Evolutionary conservation across 2,329 filamentous ascomycete species (phyloP), one percentile per base, ranked within the genome.

Genomic region (Ascocoryne sarcoides): DNA sequence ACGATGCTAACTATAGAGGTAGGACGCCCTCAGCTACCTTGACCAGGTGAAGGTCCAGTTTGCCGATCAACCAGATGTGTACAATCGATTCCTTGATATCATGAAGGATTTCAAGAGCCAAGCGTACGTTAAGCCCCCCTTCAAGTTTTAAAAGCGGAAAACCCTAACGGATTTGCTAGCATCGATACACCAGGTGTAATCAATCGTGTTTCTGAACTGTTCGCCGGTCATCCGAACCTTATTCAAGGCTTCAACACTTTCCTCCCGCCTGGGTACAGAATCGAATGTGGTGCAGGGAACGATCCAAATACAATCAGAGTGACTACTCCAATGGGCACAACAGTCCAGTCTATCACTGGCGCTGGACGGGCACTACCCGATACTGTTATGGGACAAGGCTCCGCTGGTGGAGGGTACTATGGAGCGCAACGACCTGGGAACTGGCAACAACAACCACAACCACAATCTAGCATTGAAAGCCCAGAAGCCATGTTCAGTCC

Each of bases 41-140:
- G 92, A 98, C 59, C 92, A 96, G 63, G 92, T 98, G 49, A 98
- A 98, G 64, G 89, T 96, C 19, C 89, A 95, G 58, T 98, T 98
- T 54, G 84, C 88, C 45, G 90, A 96, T 48, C 88, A 95, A 52
- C 89, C 92, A 3, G 90, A 96, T 62, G 92, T 98, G 0, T 98
- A 98, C 58, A 96, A 96, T 57, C 75, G 85, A 28, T 96, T 98
- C 55, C 67, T 98, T 33, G 92, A 98, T 54, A 98, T 98, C 36
- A 98, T 98, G 92, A 98, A 98, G 59, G 92, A 98, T 55, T 98
- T 98, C 62, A 98, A 98, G 65, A 95, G 88, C 55, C 90, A 95
- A 65, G 88, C 89, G 76, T 89, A 69, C 66, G 83, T 73, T 40
- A 30, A 17, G n/a, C 9, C 23, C 34, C 32, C 30, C 32, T 26